Conservation (phyloP, 1,139 yeast species). For the Magnusiomyces suaveolens region DNA sequence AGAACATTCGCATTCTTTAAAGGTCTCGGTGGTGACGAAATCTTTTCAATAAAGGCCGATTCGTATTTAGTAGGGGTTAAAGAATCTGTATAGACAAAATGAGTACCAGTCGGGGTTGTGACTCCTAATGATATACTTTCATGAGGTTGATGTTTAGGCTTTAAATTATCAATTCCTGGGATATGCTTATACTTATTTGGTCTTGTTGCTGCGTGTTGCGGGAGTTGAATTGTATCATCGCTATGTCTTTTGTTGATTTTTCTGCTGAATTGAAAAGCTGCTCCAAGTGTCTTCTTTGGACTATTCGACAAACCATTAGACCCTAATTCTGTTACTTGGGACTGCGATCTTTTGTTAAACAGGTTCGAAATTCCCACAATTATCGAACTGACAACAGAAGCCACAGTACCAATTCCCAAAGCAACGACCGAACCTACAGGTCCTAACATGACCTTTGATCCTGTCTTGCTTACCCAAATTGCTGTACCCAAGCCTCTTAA, state of each 20-base stretch:
- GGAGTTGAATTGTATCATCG: background rate
- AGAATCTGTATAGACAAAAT: background rate
- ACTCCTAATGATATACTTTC: background rate
- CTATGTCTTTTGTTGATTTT: background rate
- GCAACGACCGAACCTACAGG: background rate
- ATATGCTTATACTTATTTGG: background rate
- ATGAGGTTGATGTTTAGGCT: background rate
- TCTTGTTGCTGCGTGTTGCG: background rate
- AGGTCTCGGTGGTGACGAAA: conserved; percentile 1
- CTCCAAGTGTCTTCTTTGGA: background rate
- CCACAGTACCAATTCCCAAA: background rate
- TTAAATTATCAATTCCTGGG: background rate
- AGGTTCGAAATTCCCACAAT: background rate
- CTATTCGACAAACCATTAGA: background rate
- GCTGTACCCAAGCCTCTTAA: background rate
- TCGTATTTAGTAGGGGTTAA: background rate
- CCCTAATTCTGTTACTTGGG: background rate
- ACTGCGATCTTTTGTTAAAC: background rate
- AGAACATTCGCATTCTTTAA: background rate
- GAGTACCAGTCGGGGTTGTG: background rate
- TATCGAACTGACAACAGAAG: background rate
- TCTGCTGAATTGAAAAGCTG: background rate
- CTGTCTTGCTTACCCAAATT: background rate
- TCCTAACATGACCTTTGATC: background rate
- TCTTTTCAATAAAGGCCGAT: background rate